These are phyloP conservation scores for Fusarium hostae DNA, from an alignment of 2,329 filamentous ascomycete species.

Conservation along the genomic window DNA sequence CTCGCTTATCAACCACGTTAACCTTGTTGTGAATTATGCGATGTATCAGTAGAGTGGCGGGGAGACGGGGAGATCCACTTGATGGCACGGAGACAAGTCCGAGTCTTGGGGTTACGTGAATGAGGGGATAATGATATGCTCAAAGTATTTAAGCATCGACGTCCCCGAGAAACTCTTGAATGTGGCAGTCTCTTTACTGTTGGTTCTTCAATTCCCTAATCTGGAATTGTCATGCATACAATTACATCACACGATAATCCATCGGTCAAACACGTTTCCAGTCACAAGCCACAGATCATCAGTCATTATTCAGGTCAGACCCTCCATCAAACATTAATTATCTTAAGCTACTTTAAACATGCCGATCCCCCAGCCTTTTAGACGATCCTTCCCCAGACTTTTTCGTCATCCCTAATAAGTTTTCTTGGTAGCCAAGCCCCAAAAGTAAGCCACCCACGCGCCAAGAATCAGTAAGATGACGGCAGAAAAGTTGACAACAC, in stretches of 20 bases:
- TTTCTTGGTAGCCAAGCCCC: conserved; percentile 67
- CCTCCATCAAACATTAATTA: not conserved
- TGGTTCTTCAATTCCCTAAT: not conserved
- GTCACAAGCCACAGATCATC: not conserved
- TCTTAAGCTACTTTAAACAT: rapidly evolving
- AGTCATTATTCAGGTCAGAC: too few relatives aligned
- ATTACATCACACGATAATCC: not conserved
- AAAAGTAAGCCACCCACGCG: conserved; percentile 67
- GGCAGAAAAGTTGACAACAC: conserved; percentile 55
- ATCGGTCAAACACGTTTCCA: not conserved
- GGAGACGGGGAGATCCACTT: not conserved
- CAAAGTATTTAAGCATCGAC: not conserved
- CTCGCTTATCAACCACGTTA: too few relatives aligned
- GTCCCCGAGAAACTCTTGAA: not conserved
- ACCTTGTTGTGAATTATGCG: not conserved
- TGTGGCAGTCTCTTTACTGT: not conserved
- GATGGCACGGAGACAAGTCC: not conserved
- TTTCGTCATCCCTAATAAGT: not conserved
- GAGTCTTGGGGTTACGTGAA: not conserved
- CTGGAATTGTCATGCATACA: not conserved
- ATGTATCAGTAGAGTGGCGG: not conserved
- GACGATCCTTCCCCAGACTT: not conserved
- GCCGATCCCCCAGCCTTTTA: not conserved
- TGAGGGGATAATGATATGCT: not conserved
- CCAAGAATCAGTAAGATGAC: conserved; percentile 61